A percentile compares a stretch with the other conserved stretches of the same genome.
These are phyloP conservation scores for Stereum hirsutum DNA, from an alignment of 1,284 basidiomycete species.

Conservation along the genomic window DNA sequence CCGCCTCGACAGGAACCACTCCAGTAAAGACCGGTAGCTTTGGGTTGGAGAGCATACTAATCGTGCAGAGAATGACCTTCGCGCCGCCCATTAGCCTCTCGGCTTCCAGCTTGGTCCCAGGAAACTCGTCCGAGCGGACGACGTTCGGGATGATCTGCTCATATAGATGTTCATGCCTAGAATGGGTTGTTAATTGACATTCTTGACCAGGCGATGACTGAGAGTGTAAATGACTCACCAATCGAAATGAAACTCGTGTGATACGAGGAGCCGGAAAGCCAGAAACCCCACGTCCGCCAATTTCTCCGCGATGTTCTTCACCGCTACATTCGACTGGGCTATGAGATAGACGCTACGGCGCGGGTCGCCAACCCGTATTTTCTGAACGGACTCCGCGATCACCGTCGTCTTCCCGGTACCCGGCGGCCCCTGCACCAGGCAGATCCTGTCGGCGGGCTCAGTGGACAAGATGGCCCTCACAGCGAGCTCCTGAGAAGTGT, in stretches of 20 bases:
- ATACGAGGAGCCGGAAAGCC: conserved; percentile 46
- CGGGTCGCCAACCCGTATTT: too few species aligned
- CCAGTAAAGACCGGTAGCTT: conserved; percentile 13
- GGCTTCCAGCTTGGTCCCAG: background rate
- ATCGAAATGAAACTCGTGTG: conserved; percentile 45
- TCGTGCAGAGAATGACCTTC: conserved; percentile 56
- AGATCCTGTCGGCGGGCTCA: conserved; percentile 27
- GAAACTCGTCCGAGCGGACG: conserved; percentile 36
- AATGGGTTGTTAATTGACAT: conserved; percentile 7
- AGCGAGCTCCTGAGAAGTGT: conserved; percentile 44
- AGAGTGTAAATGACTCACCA: conserved; percentile 37
- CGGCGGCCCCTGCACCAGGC: conserved; percentile 51
- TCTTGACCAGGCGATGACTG: conserved; percentile 4
- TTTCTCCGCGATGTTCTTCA: conserved; percentile 64
- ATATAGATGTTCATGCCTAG: conserved; percentile 70
- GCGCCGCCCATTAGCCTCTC: conserved; percentile 21
- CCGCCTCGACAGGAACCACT: conserved; percentile 29
- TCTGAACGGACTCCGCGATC: conserved; percentile 47
- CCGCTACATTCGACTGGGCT: conserved; percentile 62
- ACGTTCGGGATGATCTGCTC: conserved; percentile 27
- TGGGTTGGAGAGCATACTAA: conserved; percentile 53
- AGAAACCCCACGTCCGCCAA: conserved; percentile 32
- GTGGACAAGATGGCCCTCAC: conserved; percentile 42
- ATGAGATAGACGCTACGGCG: conserved; percentile 68
- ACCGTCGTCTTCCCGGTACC: conserved; percentile 54